A percentile compares a stretch with the other conserved stretches of the same genome.
Conservation (phyloP, 805 yeast genomes). For the Ogataea minuta region DNA sequence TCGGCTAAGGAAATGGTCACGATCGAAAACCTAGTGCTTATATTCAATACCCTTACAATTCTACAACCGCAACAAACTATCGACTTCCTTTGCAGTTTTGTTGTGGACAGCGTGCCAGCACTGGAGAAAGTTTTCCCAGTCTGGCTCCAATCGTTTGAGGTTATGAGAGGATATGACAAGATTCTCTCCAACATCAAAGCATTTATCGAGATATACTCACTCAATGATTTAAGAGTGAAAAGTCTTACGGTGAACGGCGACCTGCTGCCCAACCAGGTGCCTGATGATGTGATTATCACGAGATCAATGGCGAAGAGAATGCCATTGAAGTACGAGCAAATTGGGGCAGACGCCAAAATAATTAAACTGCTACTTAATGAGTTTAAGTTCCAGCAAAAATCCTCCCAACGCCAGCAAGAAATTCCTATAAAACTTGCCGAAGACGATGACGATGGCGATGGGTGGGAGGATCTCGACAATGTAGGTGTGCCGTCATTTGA, state of each 20-base stretch:
- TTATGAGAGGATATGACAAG: conserved; percentile 72
- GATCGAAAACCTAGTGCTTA: conserved; percentile 71
- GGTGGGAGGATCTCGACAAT: conserved; percentile 78
- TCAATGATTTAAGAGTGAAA: conserved; percentile 54
- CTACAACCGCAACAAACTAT: conserved; percentile 63
- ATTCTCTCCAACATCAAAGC: conserved; percentile 71
- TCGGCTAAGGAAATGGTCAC: conserved; percentile 69
- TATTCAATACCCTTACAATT: conserved; percentile 69
- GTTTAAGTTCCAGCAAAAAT: conserved; percentile 56
- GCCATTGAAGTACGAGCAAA: conserved; percentile 60
- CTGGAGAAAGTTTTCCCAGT: conserved; percentile 61
- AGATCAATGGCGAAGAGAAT: conserved; percentile 75
- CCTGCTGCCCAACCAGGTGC: conserved; percentile 50
- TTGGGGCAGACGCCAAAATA: conserved; percentile 71
- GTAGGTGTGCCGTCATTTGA: conserved; percentile 62
- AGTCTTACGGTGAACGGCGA: conserved; percentile 73
- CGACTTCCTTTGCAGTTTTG: conserved; percentile 50
- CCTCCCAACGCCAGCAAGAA: conserved; percentile 41
- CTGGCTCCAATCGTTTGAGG: conserved; percentile 83
- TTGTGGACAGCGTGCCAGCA: conserved; percentile 37
- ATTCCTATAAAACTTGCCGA: conserved; percentile 18
- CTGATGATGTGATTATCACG: conserved; percentile 67
- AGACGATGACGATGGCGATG: conserved; percentile 44
- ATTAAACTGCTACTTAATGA: conserved; percentile 69
- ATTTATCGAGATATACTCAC: conserved; percentile 58